These are phyloP conservation scores for Fusarium tanahbumbuense DNA, from an alignment of 2,329 filamentous ascomycete genomes.

Conservation along the genomic window DNA sequence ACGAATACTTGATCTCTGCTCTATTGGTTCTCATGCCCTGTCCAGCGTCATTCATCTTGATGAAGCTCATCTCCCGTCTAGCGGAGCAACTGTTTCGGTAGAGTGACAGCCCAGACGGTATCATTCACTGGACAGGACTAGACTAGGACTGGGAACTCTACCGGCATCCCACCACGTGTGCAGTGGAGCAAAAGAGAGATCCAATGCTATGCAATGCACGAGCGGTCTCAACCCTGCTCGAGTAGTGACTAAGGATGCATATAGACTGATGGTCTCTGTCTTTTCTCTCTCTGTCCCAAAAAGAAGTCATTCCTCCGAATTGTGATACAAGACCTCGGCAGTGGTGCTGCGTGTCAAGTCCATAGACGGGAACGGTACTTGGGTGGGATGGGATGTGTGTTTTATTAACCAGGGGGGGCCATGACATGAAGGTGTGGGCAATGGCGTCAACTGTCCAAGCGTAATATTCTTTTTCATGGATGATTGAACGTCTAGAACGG, in stretches of 20 bases:
- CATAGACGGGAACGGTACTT: slow-evolving; percentile 33
- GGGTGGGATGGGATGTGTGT: background rate
- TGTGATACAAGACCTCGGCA: background rate
- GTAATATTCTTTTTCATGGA: slow-evolving; percentile 20
- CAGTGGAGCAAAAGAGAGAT: slow-evolving; percentile 33
- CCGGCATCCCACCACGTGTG: slow-evolving; percentile 46
- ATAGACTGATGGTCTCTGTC: background rate
- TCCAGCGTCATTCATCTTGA: slow-evolving; percentile 4
- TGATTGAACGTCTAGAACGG: slow-evolving; percentile 37
- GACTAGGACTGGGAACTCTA: slow-evolving; percentile 8
- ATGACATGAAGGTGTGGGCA: slow-evolving; percentile 27
- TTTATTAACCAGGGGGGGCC: slow-evolving; percentile 22
- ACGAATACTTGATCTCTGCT: background rate
- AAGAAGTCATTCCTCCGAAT: slow-evolving; percentile 2
- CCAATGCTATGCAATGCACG: slow-evolving; percentile 12
- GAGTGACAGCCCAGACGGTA: slow-evolving; percentile 30
- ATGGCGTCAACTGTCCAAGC: slow-evolving; percentile 45
- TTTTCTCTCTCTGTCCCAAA: background rate
- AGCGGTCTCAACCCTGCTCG: background rate
- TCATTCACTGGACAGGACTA: background rate
- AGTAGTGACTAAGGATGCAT: background rate
- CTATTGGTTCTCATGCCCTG: slow-evolving; percentile 1
- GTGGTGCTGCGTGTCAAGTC: slow-evolving; percentile 1
- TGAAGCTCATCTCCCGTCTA: slow-evolving; percentile 21
- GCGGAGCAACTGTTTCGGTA: slow-evolving; percentile 17